Evolutionary conservation across 2,329 filamentous ascomycete genomes (phyloP).

Genomic region (Hypocrella siamensis): DNA sequence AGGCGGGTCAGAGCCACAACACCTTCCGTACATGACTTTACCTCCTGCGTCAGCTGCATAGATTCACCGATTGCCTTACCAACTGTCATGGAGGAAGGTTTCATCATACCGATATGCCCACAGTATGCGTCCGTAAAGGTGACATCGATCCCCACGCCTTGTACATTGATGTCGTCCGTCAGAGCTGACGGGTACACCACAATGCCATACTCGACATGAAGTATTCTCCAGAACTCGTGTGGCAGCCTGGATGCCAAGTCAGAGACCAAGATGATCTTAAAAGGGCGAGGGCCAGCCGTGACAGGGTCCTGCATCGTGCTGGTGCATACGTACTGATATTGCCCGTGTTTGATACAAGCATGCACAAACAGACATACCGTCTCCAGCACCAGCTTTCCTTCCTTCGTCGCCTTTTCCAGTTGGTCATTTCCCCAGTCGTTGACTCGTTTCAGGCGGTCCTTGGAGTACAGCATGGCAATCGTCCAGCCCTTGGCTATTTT

Average conservation of each 20-base stretch:
- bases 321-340: conserved; percentile 15
- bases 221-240: conserved; percentile 20
- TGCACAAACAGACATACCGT: conserved; percentile 24
- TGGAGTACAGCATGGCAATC: conserved; percentile 20
- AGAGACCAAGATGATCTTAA: not conserved
- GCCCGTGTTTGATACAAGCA: conserved; percentile 19
- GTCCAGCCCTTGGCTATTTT: conserved; percentile 21
- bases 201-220: conserved; percentile 22
- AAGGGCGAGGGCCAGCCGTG: not conserved
- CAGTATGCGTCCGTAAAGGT: conserved; percentile 22
- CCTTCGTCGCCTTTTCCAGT: conserved; percentile 14
- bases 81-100: no score
- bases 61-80: no score
- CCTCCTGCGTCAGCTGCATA: not conserved
- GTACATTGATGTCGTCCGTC: conserved; percentile 17
- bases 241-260: conserved; percentile 15
- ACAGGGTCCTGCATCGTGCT: not conserved
- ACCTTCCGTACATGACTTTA: conserved; percentile 19
- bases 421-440: conserved; percentile 16
- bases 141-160: conserved; percentile 15
- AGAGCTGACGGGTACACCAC: conserved; percentile 24
- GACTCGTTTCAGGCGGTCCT: conserved; percentile 16
- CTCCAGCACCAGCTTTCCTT: conserved; percentile 20
- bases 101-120: conserved; percentile 20
- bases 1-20: conserved; percentile 13